Evolutionary conservation across 805 yeast species (phyloP), one percentile per base, ranked within the genome.

Genomic region (Starmerella potacharoeniae): DNA sequence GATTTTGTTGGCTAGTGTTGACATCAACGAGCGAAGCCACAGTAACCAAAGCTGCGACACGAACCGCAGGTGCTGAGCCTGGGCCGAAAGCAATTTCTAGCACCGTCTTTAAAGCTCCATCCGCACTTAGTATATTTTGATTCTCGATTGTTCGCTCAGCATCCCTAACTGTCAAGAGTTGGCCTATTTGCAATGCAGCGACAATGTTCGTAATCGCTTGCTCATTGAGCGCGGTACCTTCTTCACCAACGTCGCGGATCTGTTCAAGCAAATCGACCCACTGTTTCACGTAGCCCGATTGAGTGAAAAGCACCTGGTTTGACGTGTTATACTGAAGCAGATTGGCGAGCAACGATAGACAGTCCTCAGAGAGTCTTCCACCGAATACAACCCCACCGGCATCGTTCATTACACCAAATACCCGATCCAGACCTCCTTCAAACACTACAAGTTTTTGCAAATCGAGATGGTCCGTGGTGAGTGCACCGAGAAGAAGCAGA

Each of bases 381-480:
- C 93, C 88, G 9, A 95, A 97, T 52, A 89, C 77, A 14, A 88
- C 76, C 4, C 95, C 95, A 35, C 96, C 96, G 68, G 90, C 97
- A 59, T 81, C 85, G 14, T 80, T 82, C 29, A 91, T 81, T 13
- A 93, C 84, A n/a, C 73, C 75, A 64, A 91, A 90, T 11, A 89
- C 69, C 57, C 76, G 80, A 58, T 88, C 96, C 65, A 93, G 90
- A 0, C 95, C 84, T 61, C 87, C 90, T 66, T 93, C 97, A 66
- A 93, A 93, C 0, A 95, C 98, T 9, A 95, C 95, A 17, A 93
- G 72, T 64, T 89, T 90, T 67, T 93, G 98, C 35, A 91, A 82
- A 67, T 87, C 91, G 56, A 82, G 80, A 63, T 88, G 86, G 57
- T 86, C 84, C 62, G 83, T 82, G 11, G 82, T 95, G 3, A 93